A percentile compares a stretch with the other conserved stretches of the same genome.
Conservation (phyloP, 1,284 basidiomycete species). For the Blastosporella zonata region DNA sequence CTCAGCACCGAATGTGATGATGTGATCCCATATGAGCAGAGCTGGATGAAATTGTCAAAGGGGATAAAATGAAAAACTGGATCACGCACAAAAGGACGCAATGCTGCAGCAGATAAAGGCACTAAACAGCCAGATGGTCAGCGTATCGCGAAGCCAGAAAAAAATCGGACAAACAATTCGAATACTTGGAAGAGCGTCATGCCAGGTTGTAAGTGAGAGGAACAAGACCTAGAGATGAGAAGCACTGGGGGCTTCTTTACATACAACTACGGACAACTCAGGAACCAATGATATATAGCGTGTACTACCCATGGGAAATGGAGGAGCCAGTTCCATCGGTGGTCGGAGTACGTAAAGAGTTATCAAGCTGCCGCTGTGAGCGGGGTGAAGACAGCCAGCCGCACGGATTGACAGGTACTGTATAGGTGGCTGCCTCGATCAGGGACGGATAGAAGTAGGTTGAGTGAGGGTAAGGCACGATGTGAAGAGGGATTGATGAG, state of each 20-base stretch:
- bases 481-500: no score
- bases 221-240: not conserved
- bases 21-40: conserved; percentile 14
- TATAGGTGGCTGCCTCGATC: no score
- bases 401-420: no score
- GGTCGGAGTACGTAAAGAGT: not conserved
- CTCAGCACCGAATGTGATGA: conserved; percentile 15
- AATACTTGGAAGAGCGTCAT: conserved; percentile 11
- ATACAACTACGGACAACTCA: not conserved
- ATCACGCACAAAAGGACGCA: conserved; percentile 8
- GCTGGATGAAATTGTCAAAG: not conserved
- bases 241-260: not conserved
- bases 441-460: no score
- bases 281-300: not conserved
- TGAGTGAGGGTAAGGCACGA: no score
- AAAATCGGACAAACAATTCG: conserved; percentile 7
- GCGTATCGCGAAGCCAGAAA: not conserved
- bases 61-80: not conserved
- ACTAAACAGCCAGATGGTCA: not conserved
- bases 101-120: conserved; percentile 14
- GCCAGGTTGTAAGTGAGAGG: not conserved
- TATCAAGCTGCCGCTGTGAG: not conserved
- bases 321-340: not conserved
- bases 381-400: not conserved
- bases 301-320: not conserved